Percentiles rank a stretch among this genome's conserved stretches.
phyloP scores from a whole-genome alignment of 2,329 filamentous ascomycete genomes.

The Colletotrichum sp. region DNA sequence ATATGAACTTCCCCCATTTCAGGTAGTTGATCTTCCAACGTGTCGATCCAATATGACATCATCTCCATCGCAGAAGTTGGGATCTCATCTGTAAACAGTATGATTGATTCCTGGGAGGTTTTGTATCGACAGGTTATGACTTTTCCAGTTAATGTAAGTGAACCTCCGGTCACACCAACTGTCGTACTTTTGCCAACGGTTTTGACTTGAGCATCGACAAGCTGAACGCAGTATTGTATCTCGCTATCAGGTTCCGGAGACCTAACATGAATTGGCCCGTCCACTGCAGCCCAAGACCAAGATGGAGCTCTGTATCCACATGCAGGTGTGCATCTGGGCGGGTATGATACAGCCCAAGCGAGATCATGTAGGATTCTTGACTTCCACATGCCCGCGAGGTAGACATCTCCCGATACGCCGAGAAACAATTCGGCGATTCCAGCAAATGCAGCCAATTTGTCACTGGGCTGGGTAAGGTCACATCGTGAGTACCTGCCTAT shows the following conservation, averaged over 20 bases:
- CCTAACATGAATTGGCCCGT: background rate
- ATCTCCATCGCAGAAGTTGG: no score
- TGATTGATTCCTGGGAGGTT: no score
- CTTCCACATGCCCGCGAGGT: background rate
- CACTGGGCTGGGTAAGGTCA: background rate
- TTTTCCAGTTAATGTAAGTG: no score
- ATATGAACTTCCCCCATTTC: no score
- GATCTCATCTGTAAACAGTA: no score
- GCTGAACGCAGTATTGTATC: background rate
- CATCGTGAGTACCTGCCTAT: background rate
- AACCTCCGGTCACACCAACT: no score
- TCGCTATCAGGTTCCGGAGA: background rate
- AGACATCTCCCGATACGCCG: background rate
- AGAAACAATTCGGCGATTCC: background rate
- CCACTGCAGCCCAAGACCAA: background rate
- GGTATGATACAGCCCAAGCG: background rate
- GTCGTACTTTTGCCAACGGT: no score
- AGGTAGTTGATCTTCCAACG: no score
- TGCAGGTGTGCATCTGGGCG: fast-evolving
- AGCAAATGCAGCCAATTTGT: background rate
- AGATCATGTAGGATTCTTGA: background rate
- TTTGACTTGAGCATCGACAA: background rate
- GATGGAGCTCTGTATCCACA: background rate
- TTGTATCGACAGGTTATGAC: no score
- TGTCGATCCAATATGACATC: no score